Percentiles rank a stretch among this genome's conserved stretches.
Evolutionary conservation across 1,139 yeast species (phyloP).

Genomic region (Hansenula anomala): DNA sequence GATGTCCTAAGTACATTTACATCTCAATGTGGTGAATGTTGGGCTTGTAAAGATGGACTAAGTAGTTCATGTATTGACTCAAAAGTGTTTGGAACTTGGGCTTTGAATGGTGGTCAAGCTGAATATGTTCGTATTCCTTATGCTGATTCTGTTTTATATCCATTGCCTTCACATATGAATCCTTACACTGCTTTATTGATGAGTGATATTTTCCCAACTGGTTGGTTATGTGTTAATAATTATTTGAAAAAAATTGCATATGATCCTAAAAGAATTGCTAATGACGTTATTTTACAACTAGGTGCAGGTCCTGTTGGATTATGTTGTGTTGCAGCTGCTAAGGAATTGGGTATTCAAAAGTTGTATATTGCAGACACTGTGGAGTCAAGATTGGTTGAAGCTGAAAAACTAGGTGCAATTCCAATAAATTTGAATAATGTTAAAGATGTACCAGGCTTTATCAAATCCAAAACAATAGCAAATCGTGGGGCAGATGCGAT

Average conservation of each 20-base stretch:
- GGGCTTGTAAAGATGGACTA: slow-evolving; percentile 44
- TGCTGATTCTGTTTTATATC: slow-evolving; percentile 47
- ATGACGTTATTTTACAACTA: slow-evolving; percentile 39
- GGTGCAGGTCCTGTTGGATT: slow-evolving; percentile 74
- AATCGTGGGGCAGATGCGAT: slow-evolving; percentile 72
- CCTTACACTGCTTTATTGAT: slow-evolving; percentile 50
- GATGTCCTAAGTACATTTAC: slow-evolving; percentile 49
- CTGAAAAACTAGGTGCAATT: slow-evolving; percentile 68
- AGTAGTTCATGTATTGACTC: slow-evolving; percentile 42
- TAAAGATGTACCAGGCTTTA: slow-evolving; percentile 37
- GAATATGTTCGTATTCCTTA: slow-evolving; percentile 53
- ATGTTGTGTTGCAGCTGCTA: slow-evolving; percentile 77
- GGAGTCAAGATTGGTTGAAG: slow-evolving; percentile 56
- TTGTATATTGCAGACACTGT: slow-evolving; percentile 79
- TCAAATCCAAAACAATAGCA: slow-evolving; percentile 20
- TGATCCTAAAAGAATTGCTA: slow-evolving; percentile 23
- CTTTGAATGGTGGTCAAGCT: slow-evolving; percentile 64
- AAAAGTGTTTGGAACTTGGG: slow-evolving; percentile 55
- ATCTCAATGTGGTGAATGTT: slow-evolving; percentile 40
- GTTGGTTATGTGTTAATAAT: slow-evolving; percentile 54
- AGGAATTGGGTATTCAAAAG: slow-evolving; percentile 62
- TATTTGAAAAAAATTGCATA: slow-evolving; percentile 31
- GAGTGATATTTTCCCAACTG: slow-evolving; percentile 68
- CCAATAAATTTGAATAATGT: slow-evolving; percentile 50
- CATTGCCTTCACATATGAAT: slow-evolving; percentile 34